Evolutionary conservation across 2,329 filamentous ascomycete species (phyloP).

Genomic region (Dactylellina sp.): DNA sequence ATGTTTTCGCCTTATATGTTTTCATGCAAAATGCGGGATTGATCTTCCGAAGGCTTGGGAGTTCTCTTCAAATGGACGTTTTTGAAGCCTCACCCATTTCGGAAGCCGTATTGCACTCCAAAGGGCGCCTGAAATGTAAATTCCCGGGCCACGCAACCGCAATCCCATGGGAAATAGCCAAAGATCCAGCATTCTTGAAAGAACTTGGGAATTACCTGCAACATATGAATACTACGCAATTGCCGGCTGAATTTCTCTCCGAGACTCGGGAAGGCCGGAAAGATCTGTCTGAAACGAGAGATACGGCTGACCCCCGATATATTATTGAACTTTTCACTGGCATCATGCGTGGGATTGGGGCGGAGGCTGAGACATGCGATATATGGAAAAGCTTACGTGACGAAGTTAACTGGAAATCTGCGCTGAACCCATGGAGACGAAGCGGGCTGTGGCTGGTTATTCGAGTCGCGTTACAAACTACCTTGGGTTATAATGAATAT

Average conservation of each 20-base stretch:
- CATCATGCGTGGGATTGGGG: slow-evolving; percentile 65
- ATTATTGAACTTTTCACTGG: slow-evolving; percentile 68
- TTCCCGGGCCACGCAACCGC: slow-evolving; percentile 64
- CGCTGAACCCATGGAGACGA: slow-evolving; percentile 65
- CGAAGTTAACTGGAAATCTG: slow-evolving; percentile 66
- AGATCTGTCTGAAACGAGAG: slow-evolving; percentile 65
- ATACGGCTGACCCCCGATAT: slow-evolving; percentile 67
- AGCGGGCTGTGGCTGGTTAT: slow-evolving; percentile 70
- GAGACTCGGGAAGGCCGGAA: slow-evolving; percentile 3
- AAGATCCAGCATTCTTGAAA: not conserved
- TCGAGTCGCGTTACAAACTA: slow-evolving; percentile 67
- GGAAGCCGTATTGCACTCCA: slow-evolving; percentile 62
- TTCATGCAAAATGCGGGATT: slow-evolving; percentile 67
- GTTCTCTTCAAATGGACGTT: slow-evolving; percentile 63
- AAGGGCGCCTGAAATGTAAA: slow-evolving; percentile 64
- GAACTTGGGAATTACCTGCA: slow-evolving; percentile 2
- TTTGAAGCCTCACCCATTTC: slow-evolving; percentile 67
- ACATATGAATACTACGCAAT: slow-evolving; percentile 11
- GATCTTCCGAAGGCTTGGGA: slow-evolving; percentile 62
- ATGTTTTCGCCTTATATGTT: slow-evolving; percentile 64
- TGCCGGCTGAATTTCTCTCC: slow-evolving; percentile 7
- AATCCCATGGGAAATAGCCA: slow-evolving; percentile 4
- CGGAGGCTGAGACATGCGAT: slow-evolving; percentile 37
- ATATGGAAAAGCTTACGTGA: slow-evolving; percentile 70
- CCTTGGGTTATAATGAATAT: slow-evolving; percentile 23